phyloP scores from a whole-genome alignment of 2,329 filamentous ascomycete species.

The Tolypocladium album region DNA sequence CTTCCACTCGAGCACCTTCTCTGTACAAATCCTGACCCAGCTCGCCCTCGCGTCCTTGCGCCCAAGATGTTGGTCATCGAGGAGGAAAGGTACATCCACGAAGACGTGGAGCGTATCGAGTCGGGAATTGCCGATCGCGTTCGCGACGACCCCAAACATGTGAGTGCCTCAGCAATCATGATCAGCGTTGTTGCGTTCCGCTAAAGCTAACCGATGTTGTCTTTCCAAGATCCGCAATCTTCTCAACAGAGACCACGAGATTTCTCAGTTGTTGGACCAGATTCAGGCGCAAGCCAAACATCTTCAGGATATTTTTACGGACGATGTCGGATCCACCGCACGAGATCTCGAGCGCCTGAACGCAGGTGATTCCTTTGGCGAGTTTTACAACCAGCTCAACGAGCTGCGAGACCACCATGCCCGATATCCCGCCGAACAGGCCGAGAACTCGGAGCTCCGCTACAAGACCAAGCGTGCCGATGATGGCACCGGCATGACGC shows the following conservation, averaged over 20 bases:
- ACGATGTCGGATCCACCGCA: slow-evolving; percentile 59
- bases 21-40: background rate
- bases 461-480: slow-evolving; percentile 63
- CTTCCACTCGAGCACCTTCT: background rate
- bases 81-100: slow-evolving; percentile 86
- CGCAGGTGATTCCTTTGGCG: slow-evolving; percentile 75
- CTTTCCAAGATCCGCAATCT: slow-evolving; percentile 67
- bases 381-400: slow-evolving; percentile 79
- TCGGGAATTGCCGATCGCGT: slow-evolving; percentile 86
- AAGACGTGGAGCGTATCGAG: slow-evolving; percentile 93
- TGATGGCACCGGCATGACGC: slow-evolving; percentile 51
- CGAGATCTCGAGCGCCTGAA: slow-evolving; percentile 78
- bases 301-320: slow-evolving; percentile 74
- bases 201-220: slow-evolving; percentile 11
- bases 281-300: slow-evolving; percentile 79
- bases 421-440: slow-evolving; percentile 85
- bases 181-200: background rate
- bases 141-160: slow-evolving; percentile 78
- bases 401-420: slow-evolving; percentile 81
- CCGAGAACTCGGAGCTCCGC: slow-evolving; percentile 87
- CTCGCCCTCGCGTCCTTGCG: background rate
- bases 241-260: slow-evolving; percentile 83
- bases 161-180: slow-evolving; percentile 30
- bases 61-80: slow-evolving; percentile 70
- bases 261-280: slow-evolving; percentile 74